These are phyloP conservation scores for Brasilioporus rufonigricans DNA, from an alignment of 768 basidiomycete genomes.

Conservation along the genomic window DNA sequence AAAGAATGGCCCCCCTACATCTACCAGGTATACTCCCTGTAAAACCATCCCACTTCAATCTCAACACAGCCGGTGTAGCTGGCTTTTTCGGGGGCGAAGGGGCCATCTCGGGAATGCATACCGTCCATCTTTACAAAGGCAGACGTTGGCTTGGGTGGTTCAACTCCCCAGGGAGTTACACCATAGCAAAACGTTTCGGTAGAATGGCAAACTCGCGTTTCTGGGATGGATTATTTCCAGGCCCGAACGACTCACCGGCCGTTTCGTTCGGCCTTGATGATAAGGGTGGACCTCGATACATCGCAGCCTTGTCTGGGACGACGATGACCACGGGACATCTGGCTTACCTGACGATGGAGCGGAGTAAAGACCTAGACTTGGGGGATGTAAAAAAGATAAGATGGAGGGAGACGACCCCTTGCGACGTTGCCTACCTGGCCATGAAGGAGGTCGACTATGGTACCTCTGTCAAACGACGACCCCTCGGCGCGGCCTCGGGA, in stretches of 20 bases:
- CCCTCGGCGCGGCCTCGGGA: slow-evolving; percentile 4
- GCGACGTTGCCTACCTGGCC: slow-evolving; percentile 20
- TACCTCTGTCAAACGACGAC: background rate
- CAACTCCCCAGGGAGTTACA: slow-evolving; percentile 36
- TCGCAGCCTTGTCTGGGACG: slow-evolving; percentile 31
- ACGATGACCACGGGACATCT: slow-evolving; percentile 27
- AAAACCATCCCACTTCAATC: slow-evolving; percentile 4
- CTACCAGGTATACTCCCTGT: slow-evolving; percentile 5
- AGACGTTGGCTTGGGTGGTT: slow-evolving; percentile 36
- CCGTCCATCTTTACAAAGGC: slow-evolving; percentile 13
- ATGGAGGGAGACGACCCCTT: slow-evolving; percentile 11
- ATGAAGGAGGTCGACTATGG: slow-evolving; percentile 13
- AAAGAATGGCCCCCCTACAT: slow-evolving; percentile 16
- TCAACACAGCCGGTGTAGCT: slow-evolving; percentile 31
- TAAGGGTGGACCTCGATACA: slow-evolving; percentile 26
- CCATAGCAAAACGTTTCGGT: slow-evolving; percentile 32
- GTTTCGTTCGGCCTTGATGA: slow-evolving; percentile 31
- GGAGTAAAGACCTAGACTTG: background rate
- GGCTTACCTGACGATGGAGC: slow-evolving; percentile 24
- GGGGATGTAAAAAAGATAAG: background rate
- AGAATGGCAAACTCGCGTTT: slow-evolving; percentile 28
- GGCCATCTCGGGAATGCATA: slow-evolving; percentile 32
- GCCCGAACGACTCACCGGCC: slow-evolving; percentile 23
- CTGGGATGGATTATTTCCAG: slow-evolving; percentile 35
- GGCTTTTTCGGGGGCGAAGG: slow-evolving; percentile 38